phyloP scores from a whole-genome alignment of 495 filamentous ascomycete species.

The Tuber indicum region DNA sequence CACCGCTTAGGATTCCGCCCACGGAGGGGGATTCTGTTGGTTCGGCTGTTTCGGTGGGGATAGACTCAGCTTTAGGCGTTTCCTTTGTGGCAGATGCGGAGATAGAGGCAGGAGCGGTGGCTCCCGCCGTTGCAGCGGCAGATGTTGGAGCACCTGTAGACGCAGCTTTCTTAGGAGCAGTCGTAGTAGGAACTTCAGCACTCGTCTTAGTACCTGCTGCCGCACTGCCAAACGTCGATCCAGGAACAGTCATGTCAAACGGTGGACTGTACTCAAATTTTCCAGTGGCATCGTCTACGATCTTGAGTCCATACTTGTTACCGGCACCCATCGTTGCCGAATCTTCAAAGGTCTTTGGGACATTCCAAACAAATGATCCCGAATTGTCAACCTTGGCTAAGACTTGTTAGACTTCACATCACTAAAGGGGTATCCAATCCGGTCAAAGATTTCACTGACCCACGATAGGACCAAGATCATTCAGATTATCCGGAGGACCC shows the following conservation, averaged over 20 bases:
- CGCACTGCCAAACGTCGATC: constrained; percentile 14
- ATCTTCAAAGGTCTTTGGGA: constrained; percentile 34
- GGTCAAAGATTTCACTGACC: constrained; percentile 21
- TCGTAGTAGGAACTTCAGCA: neutral
- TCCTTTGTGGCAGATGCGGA: constrained; percentile 1
- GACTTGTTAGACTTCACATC: constrained; percentile 8
- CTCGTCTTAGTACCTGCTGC: constrained; percentile 7
- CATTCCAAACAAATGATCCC: constrained; percentile 33
- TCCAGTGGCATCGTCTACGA: constrained; percentile 37
- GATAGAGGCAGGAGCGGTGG: neutral
- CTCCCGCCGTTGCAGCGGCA: neutral
- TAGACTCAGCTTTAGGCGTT: neutral
- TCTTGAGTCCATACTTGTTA: constrained; percentile 38
- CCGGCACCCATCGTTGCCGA: constrained; percentile 29
- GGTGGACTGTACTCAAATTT: constrained; percentile 39
- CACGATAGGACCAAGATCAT: constrained; percentile 34
- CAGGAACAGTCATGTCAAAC: constrained; percentile 34
- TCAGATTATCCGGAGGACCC: constrained; percentile 33
- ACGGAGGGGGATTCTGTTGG: constrained; percentile 12
- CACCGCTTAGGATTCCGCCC: neutral
- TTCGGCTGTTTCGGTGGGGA: neutral
- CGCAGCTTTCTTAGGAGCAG: neutral
- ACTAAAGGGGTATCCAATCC: constrained; percentile 10
- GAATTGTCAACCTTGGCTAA: constrained; percentile 31
- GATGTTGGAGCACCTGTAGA: neutral